Evolutionary conservation across 306 rosid genomes (phyloP).

Genomic region (Vicia faba): DNA sequence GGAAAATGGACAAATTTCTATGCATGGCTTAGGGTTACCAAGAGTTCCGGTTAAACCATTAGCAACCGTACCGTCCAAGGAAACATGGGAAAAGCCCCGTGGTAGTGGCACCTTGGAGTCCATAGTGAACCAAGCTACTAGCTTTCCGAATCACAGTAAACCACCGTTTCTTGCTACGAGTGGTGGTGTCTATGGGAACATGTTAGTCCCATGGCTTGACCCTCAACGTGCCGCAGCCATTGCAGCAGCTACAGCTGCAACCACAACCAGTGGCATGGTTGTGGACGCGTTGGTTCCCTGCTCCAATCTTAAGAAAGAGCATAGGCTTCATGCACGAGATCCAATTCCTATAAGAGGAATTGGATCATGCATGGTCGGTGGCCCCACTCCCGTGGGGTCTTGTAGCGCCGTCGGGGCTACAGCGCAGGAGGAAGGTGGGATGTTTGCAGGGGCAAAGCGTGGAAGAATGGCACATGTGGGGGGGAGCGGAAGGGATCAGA

Average conservation of each 20-base stretch:
- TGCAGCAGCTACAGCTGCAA: neutral
- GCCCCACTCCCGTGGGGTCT: constrained; percentile 53
- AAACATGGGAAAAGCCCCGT: constrained; percentile 84
- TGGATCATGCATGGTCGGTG: constrained; percentile 38
- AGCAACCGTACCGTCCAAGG: constrained; percentile 31
- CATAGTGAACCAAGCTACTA: constrained; percentile 78
- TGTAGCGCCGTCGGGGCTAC: constrained; percentile 41
- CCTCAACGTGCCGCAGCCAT: constrained; percentile 20
- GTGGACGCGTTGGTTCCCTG: constrained; percentile 86
- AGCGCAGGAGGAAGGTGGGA: constrained; percentile 6
- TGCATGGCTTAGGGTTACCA: constrained; percentile 81
- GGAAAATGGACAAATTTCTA: constrained; percentile 83
- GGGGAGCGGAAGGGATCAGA: constrained; percentile 52
- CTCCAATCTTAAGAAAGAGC: constrained; percentile 44
- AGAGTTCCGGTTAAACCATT: constrained; percentile 43
- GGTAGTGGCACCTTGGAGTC: constrained; percentile 84
- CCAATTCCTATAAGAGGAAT: constrained; percentile 9
- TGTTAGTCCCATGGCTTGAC: constrained; percentile 56
- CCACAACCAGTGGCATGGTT: constrained; percentile 38
- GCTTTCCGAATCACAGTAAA: constrained; percentile 37
- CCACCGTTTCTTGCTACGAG: neutral
- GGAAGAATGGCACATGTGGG: constrained; percentile 34
- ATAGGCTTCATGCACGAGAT: constrained; percentile 28
- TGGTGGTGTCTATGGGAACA: neutral
- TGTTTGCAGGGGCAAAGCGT: constrained; percentile 16